A percentile compares a stretch with the other conserved stretches of the same genome.
These are phyloP conservation scores for Podosphaera aphanis DNA, from an alignment of 2,329 filamentous ascomycete species.

Conservation along the genomic window DNA sequence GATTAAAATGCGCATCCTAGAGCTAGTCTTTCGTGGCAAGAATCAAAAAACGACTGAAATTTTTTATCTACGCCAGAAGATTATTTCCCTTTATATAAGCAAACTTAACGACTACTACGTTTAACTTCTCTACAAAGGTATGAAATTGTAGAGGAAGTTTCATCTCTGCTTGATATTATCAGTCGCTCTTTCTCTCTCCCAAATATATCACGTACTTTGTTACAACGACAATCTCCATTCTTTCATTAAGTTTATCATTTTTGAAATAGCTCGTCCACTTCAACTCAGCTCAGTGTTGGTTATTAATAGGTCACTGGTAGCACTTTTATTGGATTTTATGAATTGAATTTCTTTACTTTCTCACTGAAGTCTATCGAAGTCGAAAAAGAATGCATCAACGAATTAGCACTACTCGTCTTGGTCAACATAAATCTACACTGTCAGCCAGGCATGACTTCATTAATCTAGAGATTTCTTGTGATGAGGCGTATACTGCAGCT, in stretches of 20 bases:
- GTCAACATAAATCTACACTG: slow-evolving; percentile 29
- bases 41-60: too few species aligned
- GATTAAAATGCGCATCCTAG: too few species aligned
- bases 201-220: too few species aligned
- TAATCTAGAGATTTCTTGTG: slow-evolving; percentile 24
- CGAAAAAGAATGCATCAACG: slow-evolving; percentile 11
- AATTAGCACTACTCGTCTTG: slow-evolving; percentile 24
- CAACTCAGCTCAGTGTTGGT: slow-evolving; percentile 13
- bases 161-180: too few species aligned
- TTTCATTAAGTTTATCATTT: not conserved
- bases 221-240: too few species aligned
- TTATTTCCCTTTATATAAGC: too few species aligned
- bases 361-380: slow-evolving; percentile 3
- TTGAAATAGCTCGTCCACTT: slow-evolving; percentile 11
- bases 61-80: too few species aligned
- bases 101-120: too few species aligned
- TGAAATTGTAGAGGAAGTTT: too few species aligned
- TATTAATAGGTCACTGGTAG: slow-evolving; percentile 7
- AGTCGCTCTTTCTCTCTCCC: too few species aligned
- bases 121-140: too few species aligned
- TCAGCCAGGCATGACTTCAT: slow-evolving; percentile 27
- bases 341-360: slow-evolving; percentile 11
- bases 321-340: slow-evolving; percentile 13
- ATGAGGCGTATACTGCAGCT: slow-evolving; percentile 40
- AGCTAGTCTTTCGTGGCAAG: too few species aligned